Evolutionary conservation across 2,329 filamentous ascomycete species (phyloP).

Genomic region (Cladophialophora chaetospira): DNA sequence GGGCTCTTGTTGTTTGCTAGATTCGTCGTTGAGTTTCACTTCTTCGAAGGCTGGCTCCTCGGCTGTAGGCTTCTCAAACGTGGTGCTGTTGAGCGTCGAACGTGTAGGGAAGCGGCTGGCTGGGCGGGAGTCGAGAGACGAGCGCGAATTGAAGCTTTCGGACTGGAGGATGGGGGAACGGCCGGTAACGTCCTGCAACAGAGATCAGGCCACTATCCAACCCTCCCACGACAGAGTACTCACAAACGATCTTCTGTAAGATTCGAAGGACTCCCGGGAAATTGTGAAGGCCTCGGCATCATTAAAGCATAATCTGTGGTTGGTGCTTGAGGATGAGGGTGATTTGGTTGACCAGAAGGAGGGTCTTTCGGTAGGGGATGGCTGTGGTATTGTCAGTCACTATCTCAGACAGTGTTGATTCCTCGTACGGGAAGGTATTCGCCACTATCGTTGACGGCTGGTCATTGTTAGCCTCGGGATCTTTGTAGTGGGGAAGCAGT

Average conservation of each 20-base stretch:
- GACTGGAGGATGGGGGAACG: constrained; percentile 70
- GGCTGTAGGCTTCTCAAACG: constrained; percentile 64
- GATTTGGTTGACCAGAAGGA: constrained; percentile 67
- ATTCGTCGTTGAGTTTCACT: constrained; percentile 79
- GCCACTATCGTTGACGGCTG: constrained; percentile 94
- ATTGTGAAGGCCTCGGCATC: constrained; percentile 95
- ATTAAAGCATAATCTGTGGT: constrained; percentile 66
- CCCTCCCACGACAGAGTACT: constrained; percentile 40
- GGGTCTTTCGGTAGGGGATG: constrained; percentile 86
- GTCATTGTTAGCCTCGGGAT: constrained; percentile 36
- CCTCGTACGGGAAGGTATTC: constrained; percentile 82
- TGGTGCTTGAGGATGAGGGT: constrained; percentile 51
- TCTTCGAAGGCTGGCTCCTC: constrained; percentile 70
- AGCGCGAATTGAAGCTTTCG: constrained; percentile 65
- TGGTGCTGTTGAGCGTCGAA: constrained; percentile 60
- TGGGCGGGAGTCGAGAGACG: constrained; percentile 77
- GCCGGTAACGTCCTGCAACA: constrained; percentile 78
- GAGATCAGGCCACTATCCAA: constrained; percentile 15
- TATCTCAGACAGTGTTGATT: constrained; percentile 4
- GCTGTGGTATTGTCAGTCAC: constrained; percentile 50
- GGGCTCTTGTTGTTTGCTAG: constrained; percentile 53
- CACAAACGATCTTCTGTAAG: constrained; percentile 93
- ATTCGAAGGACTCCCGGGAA: constrained; percentile 94
- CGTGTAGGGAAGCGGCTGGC: constrained; percentile 62
- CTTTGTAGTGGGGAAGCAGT: neutral